A percentile compares a stretch with the other conserved stretches of the same genome.
phyloP scores from a whole-genome alignment of 331 rosid genomes.

The Acacia pycnantha region DNA sequence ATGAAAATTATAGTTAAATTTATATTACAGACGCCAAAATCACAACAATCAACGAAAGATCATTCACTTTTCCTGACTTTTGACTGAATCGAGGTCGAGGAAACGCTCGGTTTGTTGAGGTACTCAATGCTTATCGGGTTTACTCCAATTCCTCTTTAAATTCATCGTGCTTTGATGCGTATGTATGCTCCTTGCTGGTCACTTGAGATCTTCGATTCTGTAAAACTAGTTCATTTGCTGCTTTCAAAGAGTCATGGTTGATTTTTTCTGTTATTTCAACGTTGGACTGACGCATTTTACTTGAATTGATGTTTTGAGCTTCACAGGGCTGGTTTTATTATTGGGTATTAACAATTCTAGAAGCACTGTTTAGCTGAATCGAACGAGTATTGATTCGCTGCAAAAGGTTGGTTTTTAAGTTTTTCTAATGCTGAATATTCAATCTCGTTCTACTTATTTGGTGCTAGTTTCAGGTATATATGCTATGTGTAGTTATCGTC shows the following conservation, averaged over 20 bases:
- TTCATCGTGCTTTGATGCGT: neutral
- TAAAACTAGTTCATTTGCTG: conserved; percentile 1
- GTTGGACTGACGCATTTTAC: conserved; percentile 30
- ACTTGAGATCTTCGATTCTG: conserved; percentile 29
- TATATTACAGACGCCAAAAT: neutral
- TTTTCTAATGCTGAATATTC: conserved; percentile 32
- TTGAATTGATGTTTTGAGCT: conserved; percentile 17
- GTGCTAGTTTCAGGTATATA: conserved; percentile 23
- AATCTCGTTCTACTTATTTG: neutral
- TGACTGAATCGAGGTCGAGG: conserved; percentile 52
- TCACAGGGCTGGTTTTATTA: conserved; percentile 31
- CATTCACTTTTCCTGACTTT: conserved; percentile 40
- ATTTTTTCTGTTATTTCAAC: conserved; percentile 35
- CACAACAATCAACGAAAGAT: conserved; percentile 27
- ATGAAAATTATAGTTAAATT: neutral
- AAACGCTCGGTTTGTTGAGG: conserved; percentile 51
- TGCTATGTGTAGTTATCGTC: conserved; percentile 3
- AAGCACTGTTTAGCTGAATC: conserved; percentile 41
- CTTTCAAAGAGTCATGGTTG: conserved; percentile 29
- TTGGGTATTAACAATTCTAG: conserved; percentile 26
- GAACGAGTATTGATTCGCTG: conserved; percentile 46
- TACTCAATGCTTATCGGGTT: conserved; percentile 40
- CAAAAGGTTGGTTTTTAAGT: conserved; percentile 34
- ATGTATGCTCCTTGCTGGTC: neutral
- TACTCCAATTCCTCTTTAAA: neutral